Conservation (phyloP, 1,284 basidiomycete species). For the Ceratobasidium sp. region DNA sequence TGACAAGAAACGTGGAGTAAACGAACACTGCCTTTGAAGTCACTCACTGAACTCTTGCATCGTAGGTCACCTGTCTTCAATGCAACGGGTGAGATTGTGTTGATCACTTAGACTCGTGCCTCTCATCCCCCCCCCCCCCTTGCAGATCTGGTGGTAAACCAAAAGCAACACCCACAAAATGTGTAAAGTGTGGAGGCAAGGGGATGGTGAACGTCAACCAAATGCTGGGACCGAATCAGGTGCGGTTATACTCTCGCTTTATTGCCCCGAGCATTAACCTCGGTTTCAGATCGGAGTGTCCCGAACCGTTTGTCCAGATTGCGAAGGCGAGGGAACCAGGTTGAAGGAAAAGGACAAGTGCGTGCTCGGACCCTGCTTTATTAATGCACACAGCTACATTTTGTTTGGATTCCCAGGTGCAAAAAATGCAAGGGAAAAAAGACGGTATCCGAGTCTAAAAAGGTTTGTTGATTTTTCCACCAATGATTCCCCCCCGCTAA, state of each 20-base stretch:
- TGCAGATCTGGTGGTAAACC: conserved; percentile 82
- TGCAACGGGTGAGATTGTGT: conserved; percentile 8
- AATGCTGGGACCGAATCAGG: conserved; percentile 45
- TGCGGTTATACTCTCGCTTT: neutral
- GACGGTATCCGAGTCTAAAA: conserved; percentile 85
- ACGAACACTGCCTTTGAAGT: conserved; percentile 63
- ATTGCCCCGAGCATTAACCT: conserved; percentile 42
- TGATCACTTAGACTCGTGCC: neutral
- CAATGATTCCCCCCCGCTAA: neutral
- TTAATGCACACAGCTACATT: no score
- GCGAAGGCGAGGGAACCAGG: conserved; percentile 79
- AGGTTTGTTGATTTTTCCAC: conserved; percentile 52
- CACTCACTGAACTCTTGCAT: no score
- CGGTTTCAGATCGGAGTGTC: conserved; percentile 54
- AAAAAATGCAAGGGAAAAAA: conserved; percentile 94
- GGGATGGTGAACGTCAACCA: conserved; percentile 71
- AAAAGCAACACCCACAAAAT: conserved; percentile 80
- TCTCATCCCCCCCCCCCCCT: neutral
- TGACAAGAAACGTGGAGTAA: conserved; percentile 86
- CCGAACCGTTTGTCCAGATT: conserved; percentile 71
- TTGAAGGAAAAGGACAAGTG: conserved; percentile 89
- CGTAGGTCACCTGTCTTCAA: conserved; percentile 26
- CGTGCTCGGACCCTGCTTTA: conserved; percentile 44
- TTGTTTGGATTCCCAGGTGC: conserved; percentile 64
- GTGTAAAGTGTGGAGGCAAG: conserved; percentile 83